Conservation (phyloP, 441 rosid species). For the Pelargonium myrrhifolium region DNA sequence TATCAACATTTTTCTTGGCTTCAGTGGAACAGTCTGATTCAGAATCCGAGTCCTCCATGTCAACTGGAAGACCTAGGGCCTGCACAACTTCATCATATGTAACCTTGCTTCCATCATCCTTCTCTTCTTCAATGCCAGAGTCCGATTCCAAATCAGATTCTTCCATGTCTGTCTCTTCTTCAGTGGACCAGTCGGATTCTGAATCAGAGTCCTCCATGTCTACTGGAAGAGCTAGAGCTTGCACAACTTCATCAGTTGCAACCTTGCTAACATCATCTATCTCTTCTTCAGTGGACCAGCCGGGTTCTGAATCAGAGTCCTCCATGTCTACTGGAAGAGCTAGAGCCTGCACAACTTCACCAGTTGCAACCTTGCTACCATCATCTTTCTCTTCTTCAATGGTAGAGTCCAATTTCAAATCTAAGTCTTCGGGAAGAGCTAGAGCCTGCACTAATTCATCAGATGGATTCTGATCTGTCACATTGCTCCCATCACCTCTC, state of each 20-base stretch:
- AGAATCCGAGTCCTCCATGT: neutral
- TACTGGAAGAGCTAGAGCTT: neutral
- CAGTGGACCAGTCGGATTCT: neutral
- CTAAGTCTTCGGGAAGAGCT: too few relatives aligned
- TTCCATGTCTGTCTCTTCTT: neutral
- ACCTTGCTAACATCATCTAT: neutral
- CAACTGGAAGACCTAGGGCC: neutral
- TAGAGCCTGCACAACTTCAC: neutral
- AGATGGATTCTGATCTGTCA: too few relatives aligned
- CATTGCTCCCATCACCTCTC: too few relatives aligned
- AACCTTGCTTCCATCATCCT: neutral
- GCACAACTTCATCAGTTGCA: neutral
- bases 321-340: neutral
- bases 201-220: neutral
- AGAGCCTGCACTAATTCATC: too few relatives aligned
- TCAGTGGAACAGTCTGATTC: too few relatives aligned
- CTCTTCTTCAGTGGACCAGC: neutral
- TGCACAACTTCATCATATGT: neutral
- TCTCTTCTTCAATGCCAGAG: too few relatives aligned
- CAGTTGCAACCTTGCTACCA: neutral
- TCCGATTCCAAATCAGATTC: too few relatives aligned
- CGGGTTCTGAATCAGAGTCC: neutral
- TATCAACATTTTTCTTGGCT: too few relatives aligned
- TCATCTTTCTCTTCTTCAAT: conserved; percentile 2
- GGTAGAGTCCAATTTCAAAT: too few relatives aligned